Evolutionary conservation across 768 basidiomycete genomes (phyloP), one percentile per base, ranked within the genome.

Genomic region (Holtermannia corniformis): DNA sequence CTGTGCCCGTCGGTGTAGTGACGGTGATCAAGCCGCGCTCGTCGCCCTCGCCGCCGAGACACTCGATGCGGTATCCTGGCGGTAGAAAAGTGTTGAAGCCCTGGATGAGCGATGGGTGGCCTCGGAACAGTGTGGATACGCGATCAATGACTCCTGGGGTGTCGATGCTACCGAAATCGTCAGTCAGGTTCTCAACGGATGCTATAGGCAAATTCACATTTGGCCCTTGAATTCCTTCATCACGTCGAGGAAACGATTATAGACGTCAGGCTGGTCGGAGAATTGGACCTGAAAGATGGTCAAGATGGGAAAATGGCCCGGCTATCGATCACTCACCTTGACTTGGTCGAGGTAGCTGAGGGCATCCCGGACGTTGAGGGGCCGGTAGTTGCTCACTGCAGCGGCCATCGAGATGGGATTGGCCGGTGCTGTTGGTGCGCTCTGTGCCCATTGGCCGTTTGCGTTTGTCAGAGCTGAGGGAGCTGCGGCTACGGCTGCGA

Each of bases 171-270:
- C 1, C 20, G 19, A 21, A 21, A 12, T 11, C 25, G 46, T 22
- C 25, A 20, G 46, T 25, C 19, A 21, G 23, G 21, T 5, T 21
- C 25, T 47, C 24, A 5, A 11, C 16, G 11, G 12, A 44, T 11
- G 11, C 20, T 44, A 11, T 11, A 21, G 22, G 12, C 10, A 11
- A 51, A 59, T 67, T 58, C 47, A 75, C 74, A 72, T 70, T 49
- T 93, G 88, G 65, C 89, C 88, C 76, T 99, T 99, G 74, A 99
- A 99, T 71, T 97, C 92, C 77, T 96, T 96, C 95, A 95, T 95
- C 68, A 95, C 92, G 71, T 93, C 89, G 73, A 92, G 73, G 68
- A 91, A 90, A 59, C 84, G 80, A 71, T 95, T 93, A 78, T 95
- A 95, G 23, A 93, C 89, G 64, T 91, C 87, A 19, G 90, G 90